Base-by-base conservation (phyloP, 2,329 filamentous ascomycete species). In the Periconia digitata region DNA sequence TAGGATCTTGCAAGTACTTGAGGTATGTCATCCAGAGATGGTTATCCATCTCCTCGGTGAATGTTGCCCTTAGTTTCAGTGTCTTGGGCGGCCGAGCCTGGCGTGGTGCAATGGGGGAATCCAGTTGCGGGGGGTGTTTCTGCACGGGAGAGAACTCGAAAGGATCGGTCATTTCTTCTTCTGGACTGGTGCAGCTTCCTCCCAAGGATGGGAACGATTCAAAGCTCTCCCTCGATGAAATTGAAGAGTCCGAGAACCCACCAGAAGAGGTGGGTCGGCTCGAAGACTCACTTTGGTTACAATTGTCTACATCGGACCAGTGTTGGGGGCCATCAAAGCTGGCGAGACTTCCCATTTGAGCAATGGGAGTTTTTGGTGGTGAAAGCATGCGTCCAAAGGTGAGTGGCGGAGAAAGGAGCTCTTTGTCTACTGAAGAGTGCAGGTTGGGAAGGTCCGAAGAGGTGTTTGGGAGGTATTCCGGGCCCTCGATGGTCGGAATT, bases 11-110 rank as follows among this genome's bases (percentile, higher is more conserved):
- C n/a, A 86, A 72, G 63, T 85, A 85, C 44, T 78, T 75, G 71
- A 85, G 81, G 67, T 85, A 86, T 8, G 81, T 84, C 62, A 83
- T 80, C 83, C 84, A 85, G 24, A 86, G 69, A 60, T 86, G 84
- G 47, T 81, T 77, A 62, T 86, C 84, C 82, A 85, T 85, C 43
- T 84, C 82, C 37, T 78, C 71, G 5, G 79, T 84, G 79, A 83
- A 86, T 35, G 69, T 73, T 6, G 69, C 70, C 43, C 67, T 69
- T 29, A 72, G 66, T 61, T 74, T 78, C 44, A 73, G 58, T 50
- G 75, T 74, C 62, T 76, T 77, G 10, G 63, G 44, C 6, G 56
- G 62, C 34, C 53, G 56, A 24, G 58, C 58, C 40, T 61, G 63
- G 27, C 64, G 65, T 17, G 54, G 47, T 24, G 63, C 56, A 6